These are phyloP conservation scores for Trametes coccinea DNA, from an alignment of 768 basidiomycete species.

Conservation along the genomic window DNA sequence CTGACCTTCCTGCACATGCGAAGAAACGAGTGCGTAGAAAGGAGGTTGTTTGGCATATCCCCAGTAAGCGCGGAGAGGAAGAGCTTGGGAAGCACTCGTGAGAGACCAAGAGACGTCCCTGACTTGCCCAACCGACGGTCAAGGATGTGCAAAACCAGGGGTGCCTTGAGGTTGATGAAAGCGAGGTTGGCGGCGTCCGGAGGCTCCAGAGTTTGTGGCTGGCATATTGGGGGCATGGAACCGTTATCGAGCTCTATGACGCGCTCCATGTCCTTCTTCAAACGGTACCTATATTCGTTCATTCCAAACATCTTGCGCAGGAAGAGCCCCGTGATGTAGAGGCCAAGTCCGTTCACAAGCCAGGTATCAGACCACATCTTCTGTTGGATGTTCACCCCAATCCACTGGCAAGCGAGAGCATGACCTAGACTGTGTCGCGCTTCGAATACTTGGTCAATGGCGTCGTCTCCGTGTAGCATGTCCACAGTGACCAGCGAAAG, in stretches of 20 bases:
- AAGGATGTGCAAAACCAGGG: constrained; percentile 94
- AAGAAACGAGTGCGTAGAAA: constrained; percentile 90
- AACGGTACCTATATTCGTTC: constrained; percentile 93
- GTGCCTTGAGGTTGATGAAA: constrained; percentile 94
- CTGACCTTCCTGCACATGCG: constrained; percentile 91
- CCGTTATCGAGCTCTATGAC: constrained; percentile 88
- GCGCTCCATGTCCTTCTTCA: constrained; percentile 96
- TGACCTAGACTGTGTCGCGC: constrained; percentile 84
- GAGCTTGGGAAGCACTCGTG: constrained; percentile 91
- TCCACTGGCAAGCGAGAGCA: constrained; percentile 93
- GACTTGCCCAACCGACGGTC: constrained; percentile 93
- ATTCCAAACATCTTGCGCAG: constrained; percentile 86
- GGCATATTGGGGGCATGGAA: constrained; percentile 88
- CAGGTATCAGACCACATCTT: constrained; percentile 93
- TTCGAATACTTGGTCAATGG: constrained; percentile 92
- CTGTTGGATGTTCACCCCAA: constrained; percentile 93
- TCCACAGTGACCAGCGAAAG: constrained; percentile 79
- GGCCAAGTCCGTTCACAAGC: constrained; percentile 92
- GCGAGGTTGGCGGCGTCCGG: constrained; percentile 77
- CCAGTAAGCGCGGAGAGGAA: constrained; percentile 93
- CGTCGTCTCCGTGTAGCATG: constrained; percentile 81
- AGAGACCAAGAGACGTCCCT: constrained; percentile 91
- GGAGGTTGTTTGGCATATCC: constrained; percentile 79
- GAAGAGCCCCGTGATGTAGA: constrained; percentile 89
- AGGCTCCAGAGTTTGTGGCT: constrained; percentile 81